These are phyloP conservation scores for Agarophyton chilense DNA, from an alignment of 23 red algal species.

Conservation along the genomic window DNA sequence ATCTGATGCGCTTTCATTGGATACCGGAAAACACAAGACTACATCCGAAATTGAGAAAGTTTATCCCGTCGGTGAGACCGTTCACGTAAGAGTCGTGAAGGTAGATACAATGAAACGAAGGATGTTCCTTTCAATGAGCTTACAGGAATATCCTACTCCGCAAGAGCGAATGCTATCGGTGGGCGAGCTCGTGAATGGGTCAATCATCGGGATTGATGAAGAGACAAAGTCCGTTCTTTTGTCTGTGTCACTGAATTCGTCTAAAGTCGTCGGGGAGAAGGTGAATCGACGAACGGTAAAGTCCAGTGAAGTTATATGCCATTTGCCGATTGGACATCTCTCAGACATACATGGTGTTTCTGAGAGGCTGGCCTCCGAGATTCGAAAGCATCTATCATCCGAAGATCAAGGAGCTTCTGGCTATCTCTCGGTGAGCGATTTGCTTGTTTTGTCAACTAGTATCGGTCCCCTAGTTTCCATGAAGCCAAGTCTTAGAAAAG, in stretches of 20 bases:
- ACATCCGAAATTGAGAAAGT: conserved; percentile 36
- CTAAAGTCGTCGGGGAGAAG: neutral
- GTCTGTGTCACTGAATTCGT: neutral
- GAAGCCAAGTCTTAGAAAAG: conserved; percentile 53
- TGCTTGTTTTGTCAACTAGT: conserved; percentile 26
- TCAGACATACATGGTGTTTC: conserved; percentile 54
- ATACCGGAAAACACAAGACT: neutral
- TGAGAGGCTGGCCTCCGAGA: conserved; percentile 23
- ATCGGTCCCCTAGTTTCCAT: conserved; percentile 28
- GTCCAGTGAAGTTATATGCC: conserved; percentile 8
- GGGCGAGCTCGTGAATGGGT: conserved; percentile 18
- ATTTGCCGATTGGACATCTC: conserved; percentile 55
- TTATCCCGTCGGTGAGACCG: conserved; percentile 60
- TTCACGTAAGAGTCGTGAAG: conserved; percentile 40
- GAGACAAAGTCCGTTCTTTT: conserved; percentile 23
- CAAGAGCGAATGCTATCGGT: neutral
- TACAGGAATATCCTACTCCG: neutral
- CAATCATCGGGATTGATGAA: conserved; percentile 22
- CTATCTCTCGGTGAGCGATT: neutral
- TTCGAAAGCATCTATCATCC: neutral
- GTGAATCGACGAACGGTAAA: neutral
- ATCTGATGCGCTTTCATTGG: conserved; percentile 16
- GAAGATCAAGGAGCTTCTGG: neutral
- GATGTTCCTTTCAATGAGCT: conserved; percentile 54
- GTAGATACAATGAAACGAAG: conserved; percentile 29